Percentiles rank a stretch among this genome's conserved stretches.
Conservation (phyloP, 495 filamentous ascomycete genomes). For the Entonaema liquescens region DNA sequence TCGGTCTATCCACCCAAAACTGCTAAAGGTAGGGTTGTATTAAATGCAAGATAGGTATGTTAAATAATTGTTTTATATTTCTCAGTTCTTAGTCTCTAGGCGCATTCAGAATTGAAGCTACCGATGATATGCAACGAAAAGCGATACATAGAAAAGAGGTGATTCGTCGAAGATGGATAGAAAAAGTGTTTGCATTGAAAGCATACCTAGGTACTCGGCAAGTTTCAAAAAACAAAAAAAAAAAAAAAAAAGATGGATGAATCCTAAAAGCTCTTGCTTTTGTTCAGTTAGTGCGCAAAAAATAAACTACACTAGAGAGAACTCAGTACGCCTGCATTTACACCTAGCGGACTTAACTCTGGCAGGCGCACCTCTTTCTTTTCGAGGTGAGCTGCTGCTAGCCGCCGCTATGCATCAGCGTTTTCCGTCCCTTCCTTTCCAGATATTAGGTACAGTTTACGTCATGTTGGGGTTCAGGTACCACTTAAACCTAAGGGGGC, state of each 20-base stretch:
- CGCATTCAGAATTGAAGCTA: neutral
- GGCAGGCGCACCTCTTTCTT: neutral
- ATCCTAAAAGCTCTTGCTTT: neutral
- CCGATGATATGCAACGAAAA: neutral
- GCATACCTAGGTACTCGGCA: neutral
- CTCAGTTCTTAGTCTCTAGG: neutral
- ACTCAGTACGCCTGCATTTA: neutral
- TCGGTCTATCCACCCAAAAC: neutral
- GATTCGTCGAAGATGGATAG: neutral
- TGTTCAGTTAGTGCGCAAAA: neutral
- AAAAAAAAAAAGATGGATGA: too few relatives aligned
- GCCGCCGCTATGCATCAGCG: neutral
- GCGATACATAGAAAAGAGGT: neutral
- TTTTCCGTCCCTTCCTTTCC: slow-evolving; percentile 13
- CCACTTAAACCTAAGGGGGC: neutral
- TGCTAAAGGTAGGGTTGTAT: neutral
- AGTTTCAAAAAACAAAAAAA: neutral
- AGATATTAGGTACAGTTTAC: slow-evolving; percentile 16
- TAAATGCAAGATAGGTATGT: neutral
- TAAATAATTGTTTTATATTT: slow-evolving; percentile 4
- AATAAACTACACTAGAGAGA: neutral
- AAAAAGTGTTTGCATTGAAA: neutral
- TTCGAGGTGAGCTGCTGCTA: neutral
- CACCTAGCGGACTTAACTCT: neutral
- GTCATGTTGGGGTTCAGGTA: slow-evolving; percentile 16